Base-by-base conservation (phyloP, 768 basidiomycete genomes). In the Tulasnella sp. region DNA sequence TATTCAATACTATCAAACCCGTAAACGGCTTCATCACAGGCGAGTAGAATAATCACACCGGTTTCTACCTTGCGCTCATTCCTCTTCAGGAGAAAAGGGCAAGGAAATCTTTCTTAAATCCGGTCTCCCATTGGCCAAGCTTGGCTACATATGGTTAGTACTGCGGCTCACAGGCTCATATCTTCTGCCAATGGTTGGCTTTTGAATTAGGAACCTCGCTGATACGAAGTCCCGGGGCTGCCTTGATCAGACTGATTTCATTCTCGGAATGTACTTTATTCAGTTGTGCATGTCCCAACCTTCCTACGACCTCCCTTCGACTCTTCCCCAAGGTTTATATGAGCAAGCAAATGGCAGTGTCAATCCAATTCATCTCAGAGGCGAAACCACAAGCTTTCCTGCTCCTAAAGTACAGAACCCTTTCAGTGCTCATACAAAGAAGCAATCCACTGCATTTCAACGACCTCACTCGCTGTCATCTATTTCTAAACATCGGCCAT, bases 211-310 rank as follows among this genome's bases (percentile, higher is more conserved):
- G 92, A 82, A 74, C 56, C 75, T 99, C 33, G 84, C 92, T n/a
- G 95, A 99, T 65, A 92, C 91, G 3, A 85, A 92, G 65, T 77
- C 84, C 58, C 76, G 95, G 55, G 93, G 95, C 45, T 70, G 74
- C 10, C 79, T 99, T 54, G 95, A 99, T 64, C 69, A 78, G 13
- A 73, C 82, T 39, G 95, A 99, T 66, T 99, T 99, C 62, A 81
- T 84, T 54, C 78, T 99, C 60, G 95, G 83, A 34, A 92, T 95
- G 91, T 89, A 88, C 65, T 77, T 96, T 62, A 91, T 98, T 57
- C 91, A 96, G 66, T 82, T 77, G n/a, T 69, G 76, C 33, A 95
- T 96, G 91, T 78, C 82, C 47, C 76, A 76, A 49, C 75, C 81
- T 55, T 68, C 88, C 49, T 69, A 79, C 45, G 73, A 72, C 54